These are phyloP conservation scores for Monosporascus sp. DNA, from an alignment of 2,329 filamentous ascomycete genomes.

Conservation along the genomic window DNA sequence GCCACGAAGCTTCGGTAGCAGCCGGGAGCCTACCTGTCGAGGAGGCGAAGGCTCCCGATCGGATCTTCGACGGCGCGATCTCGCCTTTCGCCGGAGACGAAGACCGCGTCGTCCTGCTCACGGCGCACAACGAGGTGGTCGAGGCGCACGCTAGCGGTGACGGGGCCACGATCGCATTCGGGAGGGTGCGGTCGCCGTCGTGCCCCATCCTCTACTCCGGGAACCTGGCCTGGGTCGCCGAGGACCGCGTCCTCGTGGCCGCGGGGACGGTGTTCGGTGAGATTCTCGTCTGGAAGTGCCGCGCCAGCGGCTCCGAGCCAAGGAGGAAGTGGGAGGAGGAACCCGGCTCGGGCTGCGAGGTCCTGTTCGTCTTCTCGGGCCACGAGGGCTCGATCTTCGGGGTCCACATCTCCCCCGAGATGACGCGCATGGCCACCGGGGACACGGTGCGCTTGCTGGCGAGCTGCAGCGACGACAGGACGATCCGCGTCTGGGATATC, in stretches of 20 bases:
- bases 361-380: constrained; percentile 52
- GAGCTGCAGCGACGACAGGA: constrained; percentile 93
- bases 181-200: constrained; percentile 57
- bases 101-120: constrained; percentile 58
- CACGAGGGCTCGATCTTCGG: constrained; percentile 96
- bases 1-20: constrained; percentile 5
- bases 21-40: constrained; percentile 9
- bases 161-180: constrained; percentile 33
- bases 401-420: constrained; percentile 66
- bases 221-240: constrained; percentile 59
- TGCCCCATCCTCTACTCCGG: constrained; percentile 87
- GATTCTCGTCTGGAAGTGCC: constrained; percentile 80
- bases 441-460: constrained; percentile 60
- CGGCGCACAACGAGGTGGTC: constrained; percentile 77
- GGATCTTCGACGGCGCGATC: constrained; percentile 67
- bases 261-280: constrained; percentile 94
- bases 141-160: constrained; percentile 7
- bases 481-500: constrained; percentile 83
- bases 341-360: constrained; percentile 27
- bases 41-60: constrained; percentile 58
- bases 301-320: neutral
- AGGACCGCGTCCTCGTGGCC: constrained; percentile 64
- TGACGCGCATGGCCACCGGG: constrained; percentile 38
- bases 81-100: constrained; percentile 34
- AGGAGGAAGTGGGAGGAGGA: constrained; percentile 1